phyloP scores from a whole-genome alignment of 129 eudicot species.

The Centaurea solstitialis region DNA sequence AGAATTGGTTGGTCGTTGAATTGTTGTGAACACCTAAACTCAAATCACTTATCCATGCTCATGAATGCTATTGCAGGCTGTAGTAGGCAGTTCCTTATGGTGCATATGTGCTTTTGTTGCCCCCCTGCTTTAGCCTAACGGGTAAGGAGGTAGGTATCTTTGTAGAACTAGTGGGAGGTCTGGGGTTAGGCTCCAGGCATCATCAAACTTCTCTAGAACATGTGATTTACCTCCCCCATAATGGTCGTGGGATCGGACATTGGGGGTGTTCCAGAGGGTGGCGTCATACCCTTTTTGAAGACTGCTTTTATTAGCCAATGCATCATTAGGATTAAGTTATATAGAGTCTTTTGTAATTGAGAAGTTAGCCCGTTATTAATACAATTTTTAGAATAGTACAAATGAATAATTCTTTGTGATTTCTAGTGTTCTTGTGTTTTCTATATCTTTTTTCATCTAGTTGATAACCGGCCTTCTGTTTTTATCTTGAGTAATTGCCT shows the following conservation, averaged over 20 bases:
- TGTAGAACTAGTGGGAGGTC: background rate
- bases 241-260: background rate
- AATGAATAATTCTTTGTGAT: background rate
- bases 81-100: background rate
- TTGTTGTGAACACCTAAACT: background rate
- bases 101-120: background rate
- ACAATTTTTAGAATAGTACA: background rate
- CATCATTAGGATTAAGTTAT: background rate
- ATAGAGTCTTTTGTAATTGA: background rate
- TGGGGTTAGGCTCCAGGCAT: background rate
- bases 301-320: background rate
- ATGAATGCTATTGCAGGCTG: background rate
- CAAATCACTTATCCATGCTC: background rate
- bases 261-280: background rate
- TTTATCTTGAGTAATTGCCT: background rate
- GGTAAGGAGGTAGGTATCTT: background rate
- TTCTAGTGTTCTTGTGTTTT: constrained; percentile 6
- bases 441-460: background rate
- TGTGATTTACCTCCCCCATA: background rate
- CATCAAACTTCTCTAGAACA: background rate
- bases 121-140: background rate
- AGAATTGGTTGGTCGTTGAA: background rate
- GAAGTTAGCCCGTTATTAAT: background rate
- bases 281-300: background rate
- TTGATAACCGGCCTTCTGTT: background rate